Evolutionary conservation across 805 yeast genomes (phyloP).

Genomic region (Pichia pseudocactophila): DNA sequence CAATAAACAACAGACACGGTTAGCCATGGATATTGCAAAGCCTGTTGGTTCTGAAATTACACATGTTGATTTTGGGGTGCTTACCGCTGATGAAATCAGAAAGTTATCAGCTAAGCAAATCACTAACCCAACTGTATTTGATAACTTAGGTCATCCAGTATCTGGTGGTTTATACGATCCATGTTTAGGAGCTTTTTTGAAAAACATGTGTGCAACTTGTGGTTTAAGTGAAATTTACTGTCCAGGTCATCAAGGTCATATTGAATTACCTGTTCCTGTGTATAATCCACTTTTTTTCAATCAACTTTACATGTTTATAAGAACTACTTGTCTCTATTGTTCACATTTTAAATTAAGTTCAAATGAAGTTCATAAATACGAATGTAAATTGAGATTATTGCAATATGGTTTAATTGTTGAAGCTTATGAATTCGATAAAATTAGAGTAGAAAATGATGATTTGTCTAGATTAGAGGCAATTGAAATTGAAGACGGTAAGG

Average conservation of each 20-base stretch:
- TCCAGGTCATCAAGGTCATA: conserved; percentile 98
- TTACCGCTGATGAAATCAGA: conserved; percentile 74
- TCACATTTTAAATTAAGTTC: conserved; percentile 69
- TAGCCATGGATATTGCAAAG: conserved; percentile 82
- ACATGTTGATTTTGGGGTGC: conserved; percentile 85
- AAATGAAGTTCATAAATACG: conserved; percentile 63
- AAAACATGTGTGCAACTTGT: conserved; percentile 89
- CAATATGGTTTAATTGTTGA: conserved; percentile 87
- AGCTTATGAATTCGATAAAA: conserved; percentile 59
- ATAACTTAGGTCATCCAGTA: conserved; percentile 92
- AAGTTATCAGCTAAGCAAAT: conserved; percentile 89
- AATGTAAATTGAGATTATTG: conserved; percentile 69
- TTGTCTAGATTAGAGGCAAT: conserved; percentile 31
- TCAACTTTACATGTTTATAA: conserved; percentile 76
- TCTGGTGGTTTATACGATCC: conserved; percentile 90
- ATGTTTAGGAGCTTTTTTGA: conserved; percentile 88
- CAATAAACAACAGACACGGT: not conserved
- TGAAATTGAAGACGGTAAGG: conserved; percentile 41
- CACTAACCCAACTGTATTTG: conserved; percentile 92
- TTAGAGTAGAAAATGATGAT: conserved; percentile 30
- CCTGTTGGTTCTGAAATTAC: conserved; percentile 93
- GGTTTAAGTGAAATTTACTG: conserved; percentile 90
- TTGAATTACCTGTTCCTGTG: conserved; percentile 91
- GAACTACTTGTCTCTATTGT: conserved; percentile 85
- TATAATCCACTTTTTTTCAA: conserved; percentile 92